These are phyloP conservation scores for Flaveria ramosissima DNA, from an alignment of 129 eudicot genomes.

Conservation along the genomic window DNA sequence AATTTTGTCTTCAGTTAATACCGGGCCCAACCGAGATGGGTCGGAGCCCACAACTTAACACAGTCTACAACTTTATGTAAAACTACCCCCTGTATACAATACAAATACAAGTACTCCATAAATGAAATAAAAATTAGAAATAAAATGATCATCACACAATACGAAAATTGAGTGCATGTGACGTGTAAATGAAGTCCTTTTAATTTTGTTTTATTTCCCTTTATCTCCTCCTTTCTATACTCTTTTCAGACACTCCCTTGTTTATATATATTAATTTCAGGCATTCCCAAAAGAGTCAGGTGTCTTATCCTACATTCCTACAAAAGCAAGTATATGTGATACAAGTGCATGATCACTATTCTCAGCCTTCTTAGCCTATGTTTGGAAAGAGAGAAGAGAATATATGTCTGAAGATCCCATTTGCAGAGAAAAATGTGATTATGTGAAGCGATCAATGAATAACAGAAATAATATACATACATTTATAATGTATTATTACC, in stretches of 20 bases:
- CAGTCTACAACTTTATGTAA: constrained; percentile 9
- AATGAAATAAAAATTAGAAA: background rate
- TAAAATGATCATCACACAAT: background rate
- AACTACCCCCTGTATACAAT: background rate
- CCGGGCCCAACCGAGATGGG: too few species aligned
- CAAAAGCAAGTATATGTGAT: background rate
- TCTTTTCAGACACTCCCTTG: background rate
- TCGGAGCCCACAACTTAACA: too few species aligned
- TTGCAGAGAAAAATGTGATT: too few species aligned
- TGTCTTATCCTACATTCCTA: background rate
- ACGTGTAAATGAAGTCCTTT: background rate
- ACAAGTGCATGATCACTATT: background rate
- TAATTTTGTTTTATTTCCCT: background rate
- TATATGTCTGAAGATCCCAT: too few species aligned
- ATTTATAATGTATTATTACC: background rate
- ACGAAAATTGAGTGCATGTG: background rate
- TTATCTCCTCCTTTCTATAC: background rate
- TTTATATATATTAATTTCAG: background rate
- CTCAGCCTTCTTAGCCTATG: background rate
- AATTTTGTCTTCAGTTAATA: too few species aligned
- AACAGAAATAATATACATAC: background rate
- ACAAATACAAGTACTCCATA: background rate
- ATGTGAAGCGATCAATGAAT: background rate
- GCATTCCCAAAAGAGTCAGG: background rate
- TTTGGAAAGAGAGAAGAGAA: too few species aligned